A percentile compares a stretch with the other conserved stretches of the same genome.
Conservation (phyloP, 177 flowering plant genomes). For the Tripterygium wilfordii region DNA sequence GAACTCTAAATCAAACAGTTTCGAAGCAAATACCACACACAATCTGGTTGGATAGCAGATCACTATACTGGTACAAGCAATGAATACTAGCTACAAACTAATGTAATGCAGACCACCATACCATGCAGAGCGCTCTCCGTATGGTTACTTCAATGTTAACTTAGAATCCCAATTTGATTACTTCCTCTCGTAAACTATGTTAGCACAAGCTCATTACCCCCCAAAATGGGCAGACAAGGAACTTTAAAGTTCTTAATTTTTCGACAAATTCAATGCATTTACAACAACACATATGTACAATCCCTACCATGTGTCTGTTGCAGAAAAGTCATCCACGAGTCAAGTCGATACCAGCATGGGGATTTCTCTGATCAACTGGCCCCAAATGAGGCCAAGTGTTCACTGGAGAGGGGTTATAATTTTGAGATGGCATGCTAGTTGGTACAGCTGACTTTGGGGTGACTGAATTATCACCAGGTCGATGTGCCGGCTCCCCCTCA, state of each 20-base stretch:
- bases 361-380: conserved; percentile 38
- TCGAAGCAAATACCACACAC: no score
- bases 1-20: no score
- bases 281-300: conserved; percentile 49
- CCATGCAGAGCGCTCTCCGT: no score
- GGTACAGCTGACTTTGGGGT: conserved; percentile 31
- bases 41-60: no score
- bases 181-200: conserved; percentile 14
- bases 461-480: conserved; percentile 25
- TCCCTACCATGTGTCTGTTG: conserved; percentile 20
- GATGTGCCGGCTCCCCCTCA: conserved; percentile 24
- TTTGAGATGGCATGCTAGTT: conserved; percentile 25
- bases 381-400: conserved; percentile 55
- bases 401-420: conserved; percentile 20
- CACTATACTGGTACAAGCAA: no score
- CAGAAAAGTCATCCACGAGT: conserved; percentile 53
- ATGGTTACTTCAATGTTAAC: conserved; percentile 11
- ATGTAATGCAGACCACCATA: no score
- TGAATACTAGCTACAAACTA: no score
- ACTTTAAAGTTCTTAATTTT: background rate
- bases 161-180: background rate
- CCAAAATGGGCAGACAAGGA: conserved; percentile 1
- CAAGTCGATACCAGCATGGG: conserved; percentile 77
- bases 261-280: conserved; percentile 16
- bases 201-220: conserved; percentile 20